phyloP scores from a whole-genome alignment of 2,329 filamentous ascomycete species.

The Stachybotrys elegans region DNA sequence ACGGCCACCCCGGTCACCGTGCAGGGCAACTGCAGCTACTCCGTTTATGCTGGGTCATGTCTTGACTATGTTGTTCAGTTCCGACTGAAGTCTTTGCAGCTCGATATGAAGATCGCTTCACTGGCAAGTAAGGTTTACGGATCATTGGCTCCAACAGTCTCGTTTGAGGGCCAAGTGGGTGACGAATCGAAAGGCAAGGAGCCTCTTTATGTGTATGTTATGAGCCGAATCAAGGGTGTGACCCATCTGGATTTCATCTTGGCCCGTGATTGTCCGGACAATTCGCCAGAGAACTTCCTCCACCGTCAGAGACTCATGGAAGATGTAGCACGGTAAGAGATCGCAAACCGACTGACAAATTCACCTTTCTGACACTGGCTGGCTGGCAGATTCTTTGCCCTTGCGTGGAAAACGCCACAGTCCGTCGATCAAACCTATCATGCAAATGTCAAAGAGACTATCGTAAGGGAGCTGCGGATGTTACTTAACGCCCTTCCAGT shows the following conservation, averaged over 20 bases:
- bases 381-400: too few relatives aligned
- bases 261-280: background rate
- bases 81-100: background rate
- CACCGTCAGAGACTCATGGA: too few relatives aligned
- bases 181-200: background rate
- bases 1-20: too few relatives aligned
- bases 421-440: too few relatives aligned
- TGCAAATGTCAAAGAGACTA: too few relatives aligned
- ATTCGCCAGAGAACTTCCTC: background rate
- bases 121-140: background rate
- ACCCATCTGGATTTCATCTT: background rate
- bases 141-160: background rate
- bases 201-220: background rate
- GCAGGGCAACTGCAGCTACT: background rate
- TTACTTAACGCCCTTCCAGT: too few relatives aligned
- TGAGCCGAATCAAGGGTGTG: background rate
- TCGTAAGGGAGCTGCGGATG: too few relatives aligned
- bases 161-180: background rate
- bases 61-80: background rate
- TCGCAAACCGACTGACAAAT: too few relatives aligned
- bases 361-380: too few relatives aligned
- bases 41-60: background rate
- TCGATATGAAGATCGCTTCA: background rate
- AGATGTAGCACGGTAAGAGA: too few relatives aligned
- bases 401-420: too few relatives aligned